Conservation (phyloP, 1,284 basidiomycete species). For the Fomitopsis schrenkii region DNA sequence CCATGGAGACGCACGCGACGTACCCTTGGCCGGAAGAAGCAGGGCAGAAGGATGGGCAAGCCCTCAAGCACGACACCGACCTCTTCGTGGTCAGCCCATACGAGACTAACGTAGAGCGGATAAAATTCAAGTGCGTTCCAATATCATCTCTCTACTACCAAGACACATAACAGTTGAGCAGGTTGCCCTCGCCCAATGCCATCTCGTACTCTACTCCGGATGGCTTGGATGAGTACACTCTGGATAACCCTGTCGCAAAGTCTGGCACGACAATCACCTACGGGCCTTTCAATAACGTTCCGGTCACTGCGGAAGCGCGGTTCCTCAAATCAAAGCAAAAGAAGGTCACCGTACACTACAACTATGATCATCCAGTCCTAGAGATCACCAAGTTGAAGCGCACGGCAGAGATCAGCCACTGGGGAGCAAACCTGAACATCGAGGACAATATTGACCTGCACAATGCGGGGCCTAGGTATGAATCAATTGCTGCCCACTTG, state of each 20-base stretch:
- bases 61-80: constrained; percentile 74
- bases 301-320: constrained; percentile 50
- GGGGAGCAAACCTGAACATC: constrained; percentile 93
- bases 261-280: constrained; percentile 82
- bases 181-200: constrained; percentile 64
- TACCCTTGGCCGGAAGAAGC: constrained; percentile 73
- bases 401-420: constrained; percentile 90
- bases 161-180: constrained; percentile 24
- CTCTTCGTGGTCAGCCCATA: constrained; percentile 83
- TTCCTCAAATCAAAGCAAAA: constrained; percentile 64
- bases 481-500: constrained; percentile 11
- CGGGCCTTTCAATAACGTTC: constrained; percentile 80
- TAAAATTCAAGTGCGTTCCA: constrained; percentile 72
- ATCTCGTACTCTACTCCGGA: constrained; percentile 66
- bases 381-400: constrained; percentile 74
- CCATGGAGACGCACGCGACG: constrained; percentile 72
- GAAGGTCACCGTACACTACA: constrained; percentile 74
- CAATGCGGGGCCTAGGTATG: constrained; percentile 87
- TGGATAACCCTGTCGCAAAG: constrained; percentile 62
- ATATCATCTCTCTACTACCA: not conserved
- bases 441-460: constrained; percentile 83
- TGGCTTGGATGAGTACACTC: constrained; percentile 49
- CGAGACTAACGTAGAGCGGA: constrained; percentile 73
- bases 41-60: constrained; percentile 76
- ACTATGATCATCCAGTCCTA: constrained; percentile 75